phyloP scores from a whole-genome alignment of 2,329 filamentous ascomycete genomes.

The Talaromyces sp. region DNA sequence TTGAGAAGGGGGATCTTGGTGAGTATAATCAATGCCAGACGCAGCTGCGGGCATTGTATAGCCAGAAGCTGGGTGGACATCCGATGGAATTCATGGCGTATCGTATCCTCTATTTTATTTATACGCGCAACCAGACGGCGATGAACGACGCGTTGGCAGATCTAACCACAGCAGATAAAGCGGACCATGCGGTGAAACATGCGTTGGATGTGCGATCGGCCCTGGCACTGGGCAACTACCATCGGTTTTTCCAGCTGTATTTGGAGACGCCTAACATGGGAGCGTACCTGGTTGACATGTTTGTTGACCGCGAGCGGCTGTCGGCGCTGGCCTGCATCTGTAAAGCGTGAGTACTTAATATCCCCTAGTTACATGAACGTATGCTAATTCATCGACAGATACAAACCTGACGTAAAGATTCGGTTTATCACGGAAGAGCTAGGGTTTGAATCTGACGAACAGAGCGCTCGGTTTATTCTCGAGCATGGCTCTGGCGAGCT shows the following conservation, averaged over 20 bases:
- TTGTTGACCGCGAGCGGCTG: slow-evolving; percentile 87
- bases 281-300: slow-evolving; percentile 98
- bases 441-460: slow-evolving; percentile 86
- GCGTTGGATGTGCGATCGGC: slow-evolving; percentile 87
- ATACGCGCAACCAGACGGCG: slow-evolving; percentile 95
- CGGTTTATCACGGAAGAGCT: slow-evolving; percentile 94
- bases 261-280: slow-evolving; percentile 94
- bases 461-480: slow-evolving; percentile 85
- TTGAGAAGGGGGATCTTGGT: slow-evolving; percentile 98
- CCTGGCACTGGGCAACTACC: slow-evolving; percentile 89
- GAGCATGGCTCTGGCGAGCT: slow-evolving; percentile 70
- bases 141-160: slow-evolving; percentile 98
- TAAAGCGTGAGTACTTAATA: slow-evolving; percentile 88
- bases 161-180: slow-evolving; percentile 96
- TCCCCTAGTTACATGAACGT: not conserved
- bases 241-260: slow-evolving; percentile 96
- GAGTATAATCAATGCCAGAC: slow-evolving; percentile 99
- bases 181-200: slow-evolving; percentile 77
- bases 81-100: slow-evolving; percentile 97
- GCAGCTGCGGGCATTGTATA: slow-evolving; percentile 87
- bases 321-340: slow-evolving; percentile 86
- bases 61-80: slow-evolving; percentile 78
- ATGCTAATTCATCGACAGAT: slow-evolving; percentile 59
- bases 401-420: slow-evolving; percentile 83
- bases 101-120: slow-evolving; percentile 98